Conservation (phyloP, 352 stramenopile species). For the Pythium monospermum region DNA sequence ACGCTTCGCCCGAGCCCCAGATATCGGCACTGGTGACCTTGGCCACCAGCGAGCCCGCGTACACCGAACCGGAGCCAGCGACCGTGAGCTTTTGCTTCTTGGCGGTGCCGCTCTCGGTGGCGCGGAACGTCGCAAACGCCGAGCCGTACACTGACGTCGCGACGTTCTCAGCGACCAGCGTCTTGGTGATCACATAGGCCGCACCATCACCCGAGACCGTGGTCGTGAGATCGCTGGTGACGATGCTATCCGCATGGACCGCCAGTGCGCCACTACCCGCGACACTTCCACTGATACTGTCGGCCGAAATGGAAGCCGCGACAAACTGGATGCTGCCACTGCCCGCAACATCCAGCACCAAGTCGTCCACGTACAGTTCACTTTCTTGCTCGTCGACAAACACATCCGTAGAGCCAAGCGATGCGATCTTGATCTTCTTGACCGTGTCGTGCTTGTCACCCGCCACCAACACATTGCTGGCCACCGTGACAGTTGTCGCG, state of each 20-base stretch:
- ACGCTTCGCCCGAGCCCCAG: slow-evolving; percentile 37
- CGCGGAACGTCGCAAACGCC: slow-evolving; percentile 31
- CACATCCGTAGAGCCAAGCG: slow-evolving; percentile 32
- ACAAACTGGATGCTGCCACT: slow-evolving; percentile 28
- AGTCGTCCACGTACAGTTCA: slow-evolving; percentile 26
- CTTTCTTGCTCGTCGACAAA: slow-evolving; percentile 34
- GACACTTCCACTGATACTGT: slow-evolving; percentile 11
- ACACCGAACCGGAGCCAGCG: slow-evolving; percentile 39
- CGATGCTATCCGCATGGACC: slow-evolving; percentile 17
- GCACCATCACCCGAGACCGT: slow-evolving; percentile 11
- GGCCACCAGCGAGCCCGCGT: slow-evolving; percentile 41
- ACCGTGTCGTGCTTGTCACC: slow-evolving; percentile 26
- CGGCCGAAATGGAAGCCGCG: slow-evolving; percentile 22
- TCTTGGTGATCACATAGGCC: slow-evolving; percentile 31
- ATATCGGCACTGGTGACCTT: slow-evolving; percentile 34
- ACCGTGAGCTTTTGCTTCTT: slow-evolving; percentile 44
- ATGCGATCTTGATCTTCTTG: slow-evolving; percentile 38
- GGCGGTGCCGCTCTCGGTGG: slow-evolving; percentile 27
- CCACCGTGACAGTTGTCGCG: slow-evolving; percentile 36
- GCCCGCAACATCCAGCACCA: slow-evolving; percentile 41
- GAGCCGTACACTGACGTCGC: slow-evolving; percentile 43
- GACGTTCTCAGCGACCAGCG: slow-evolving; percentile 30
- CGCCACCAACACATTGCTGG: slow-evolving; percentile 37
- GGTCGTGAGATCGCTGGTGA: slow-evolving; percentile 16
- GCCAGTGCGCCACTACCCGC: slow-evolving; percentile 13